Evolutionary conservation across 2,329 filamentous ascomycete genomes (phyloP).

Genomic region (Whalleya microplaca): DNA sequence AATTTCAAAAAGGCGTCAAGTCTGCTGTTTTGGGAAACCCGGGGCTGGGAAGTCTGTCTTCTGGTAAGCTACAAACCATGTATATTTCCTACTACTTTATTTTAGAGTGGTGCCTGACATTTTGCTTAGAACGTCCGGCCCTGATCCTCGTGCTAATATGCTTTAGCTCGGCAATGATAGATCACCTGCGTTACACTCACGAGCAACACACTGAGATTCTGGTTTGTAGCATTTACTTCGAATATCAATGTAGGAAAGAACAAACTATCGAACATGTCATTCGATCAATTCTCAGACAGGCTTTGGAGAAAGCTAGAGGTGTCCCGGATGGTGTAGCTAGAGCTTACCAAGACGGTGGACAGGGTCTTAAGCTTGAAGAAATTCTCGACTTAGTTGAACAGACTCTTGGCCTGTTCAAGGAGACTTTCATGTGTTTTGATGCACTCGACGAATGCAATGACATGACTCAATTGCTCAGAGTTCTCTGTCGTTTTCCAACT

Average conservation of each 20-base stretch:
- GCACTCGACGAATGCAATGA: not conserved
- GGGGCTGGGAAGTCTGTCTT: not conserved
- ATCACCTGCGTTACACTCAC: too few relatives aligned
- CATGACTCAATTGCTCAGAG: too few relatives aligned
- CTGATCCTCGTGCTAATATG: too few relatives aligned
- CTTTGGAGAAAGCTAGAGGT: not conserved
- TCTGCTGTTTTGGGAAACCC: not conserved
- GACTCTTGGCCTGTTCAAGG: not conserved
- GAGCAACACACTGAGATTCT: not conserved
- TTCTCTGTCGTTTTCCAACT: not conserved
- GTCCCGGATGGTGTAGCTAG: not conserved
- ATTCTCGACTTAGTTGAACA: not conserved
- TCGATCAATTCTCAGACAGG: not conserved
- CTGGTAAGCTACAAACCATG: not conserved
- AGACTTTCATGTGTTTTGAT: not conserved
- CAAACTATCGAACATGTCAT: not conserved
- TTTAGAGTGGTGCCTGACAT: too few relatives aligned
- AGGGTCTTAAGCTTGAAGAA: not conserved
- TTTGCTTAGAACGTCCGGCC: too few relatives aligned
- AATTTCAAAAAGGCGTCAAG: not conserved
- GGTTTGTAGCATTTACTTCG: not conserved
- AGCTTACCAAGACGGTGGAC: not conserved
- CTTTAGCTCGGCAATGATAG: too few relatives aligned
- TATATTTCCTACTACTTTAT: not conserved
- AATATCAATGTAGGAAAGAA: not conserved